Evolutionary conservation across 129 eudicot genomes (phyloP).

Genomic region (Lactuca sativa): DNA sequence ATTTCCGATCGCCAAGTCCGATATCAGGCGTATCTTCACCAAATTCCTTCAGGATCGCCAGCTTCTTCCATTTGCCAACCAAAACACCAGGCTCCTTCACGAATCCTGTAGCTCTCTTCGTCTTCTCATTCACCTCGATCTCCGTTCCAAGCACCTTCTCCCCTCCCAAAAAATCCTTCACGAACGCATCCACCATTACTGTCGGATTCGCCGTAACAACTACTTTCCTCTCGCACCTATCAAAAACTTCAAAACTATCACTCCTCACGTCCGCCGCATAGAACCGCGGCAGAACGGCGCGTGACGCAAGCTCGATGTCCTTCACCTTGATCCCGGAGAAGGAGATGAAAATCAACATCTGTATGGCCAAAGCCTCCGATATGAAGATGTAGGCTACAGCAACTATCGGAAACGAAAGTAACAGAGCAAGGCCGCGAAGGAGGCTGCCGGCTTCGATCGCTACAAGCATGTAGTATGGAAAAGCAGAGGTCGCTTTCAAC

Average conservation of each 20-base stretch:
- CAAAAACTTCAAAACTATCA: slow-evolving; percentile 81
- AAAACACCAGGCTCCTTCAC: slow-evolving; percentile 85
- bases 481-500: slow-evolving; percentile 62
- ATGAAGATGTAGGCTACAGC: slow-evolving; percentile 74
- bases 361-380: slow-evolving; percentile 80
- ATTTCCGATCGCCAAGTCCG: slow-evolving; percentile 89
- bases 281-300: slow-evolving; percentile 83
- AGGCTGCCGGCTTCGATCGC: slow-evolving; percentile 97
- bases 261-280: slow-evolving; percentile 74
- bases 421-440: slow-evolving; percentile 71
- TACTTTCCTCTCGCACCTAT: slow-evolving; percentile 64
- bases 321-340: slow-evolving; percentile 67
- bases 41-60: slow-evolving; percentile 70
- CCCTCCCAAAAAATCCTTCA: slow-evolving; percentile 83
- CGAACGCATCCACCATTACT: slow-evolving; percentile 93
- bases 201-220: slow-evolving; percentile 95
- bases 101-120: slow-evolving; percentile 81
- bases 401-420: slow-evolving; percentile 70
- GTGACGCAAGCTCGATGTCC: slow-evolving; percentile 91
- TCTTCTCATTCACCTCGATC: slow-evolving; percentile 86
- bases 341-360: slow-evolving; percentile 78
- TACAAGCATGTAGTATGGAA: slow-evolving; percentile 96
- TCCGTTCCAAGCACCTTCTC: slow-evolving; percentile 94
- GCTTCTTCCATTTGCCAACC: slow-evolving; percentile 82
- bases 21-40: slow-evolving; percentile 84